Evolutionary conservation across 2,329 filamentous ascomycete species (phyloP).

Genomic region (Fusarium chuoi): DNA sequence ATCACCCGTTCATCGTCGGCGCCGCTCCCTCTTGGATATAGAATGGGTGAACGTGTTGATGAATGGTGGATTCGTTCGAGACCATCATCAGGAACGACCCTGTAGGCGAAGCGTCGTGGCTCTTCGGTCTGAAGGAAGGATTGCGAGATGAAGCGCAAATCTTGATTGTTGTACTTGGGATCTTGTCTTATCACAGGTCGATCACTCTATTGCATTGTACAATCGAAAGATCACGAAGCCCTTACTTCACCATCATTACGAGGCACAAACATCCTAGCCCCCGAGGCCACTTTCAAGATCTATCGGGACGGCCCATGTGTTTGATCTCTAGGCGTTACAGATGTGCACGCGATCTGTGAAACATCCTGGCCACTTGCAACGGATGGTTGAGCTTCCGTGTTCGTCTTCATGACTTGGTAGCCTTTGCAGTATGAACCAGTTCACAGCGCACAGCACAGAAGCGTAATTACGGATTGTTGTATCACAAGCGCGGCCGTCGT

Average conservation of each 20-base stretch:
- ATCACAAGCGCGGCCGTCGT: not conserved
- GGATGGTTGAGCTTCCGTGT: conserved; percentile 1
- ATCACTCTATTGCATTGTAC: not conserved
- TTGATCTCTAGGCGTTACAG: not conserved
- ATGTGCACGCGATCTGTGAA: not conserved
- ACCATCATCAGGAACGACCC: not conserved
- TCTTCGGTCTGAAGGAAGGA: not conserved
- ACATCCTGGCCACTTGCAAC: not conserved
- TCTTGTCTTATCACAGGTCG: not conserved
- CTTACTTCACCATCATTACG: not conserved
- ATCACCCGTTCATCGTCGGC: conserved; percentile 12
- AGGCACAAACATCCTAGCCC: not conserved
- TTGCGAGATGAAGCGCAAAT: not conserved
- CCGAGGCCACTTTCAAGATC: not conserved
- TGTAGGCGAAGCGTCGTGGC: not conserved
- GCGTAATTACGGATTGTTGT: not conserved
- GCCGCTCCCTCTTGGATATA: not conserved
- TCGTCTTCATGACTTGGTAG: not conserved
- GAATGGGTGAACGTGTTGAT: not conserved
- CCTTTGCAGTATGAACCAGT: not conserved
- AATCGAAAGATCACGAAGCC: not conserved
- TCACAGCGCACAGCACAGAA: not conserved
- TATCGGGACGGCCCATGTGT: not conserved
- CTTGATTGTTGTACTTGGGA: conserved; percentile 2
- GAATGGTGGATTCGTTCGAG: not conserved